Percentiles rank a stretch among this genome's conserved stretches.
phyloP scores from a whole-genome alignment of 2,329 filamentous ascomycete species.

The Sporothrix dimorphospora region DNA sequence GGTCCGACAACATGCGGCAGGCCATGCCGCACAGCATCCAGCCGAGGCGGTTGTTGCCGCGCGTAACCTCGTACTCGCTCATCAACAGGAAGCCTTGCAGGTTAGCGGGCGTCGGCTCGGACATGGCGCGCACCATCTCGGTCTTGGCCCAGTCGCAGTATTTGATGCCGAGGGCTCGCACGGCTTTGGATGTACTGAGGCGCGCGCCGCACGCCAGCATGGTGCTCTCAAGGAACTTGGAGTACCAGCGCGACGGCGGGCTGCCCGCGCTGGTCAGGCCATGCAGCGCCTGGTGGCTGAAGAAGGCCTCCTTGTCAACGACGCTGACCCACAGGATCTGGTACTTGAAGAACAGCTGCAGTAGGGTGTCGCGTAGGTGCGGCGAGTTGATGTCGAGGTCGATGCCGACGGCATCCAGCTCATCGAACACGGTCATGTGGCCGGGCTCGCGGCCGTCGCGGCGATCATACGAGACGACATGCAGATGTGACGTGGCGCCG shows the following conservation, averaged over 20 bases:
- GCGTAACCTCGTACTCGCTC: slow-evolving; percentile 28
- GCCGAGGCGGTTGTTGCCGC: slow-evolving; percentile 25
- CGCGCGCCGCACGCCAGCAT: slow-evolving; percentile 28
- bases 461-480: slow-evolving; percentile 8
- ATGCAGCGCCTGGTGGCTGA: neutral
- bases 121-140: slow-evolving; percentile 22
- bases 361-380: slow-evolving; percentile 24
- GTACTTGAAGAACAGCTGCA: slow-evolving; percentile 29
- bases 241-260: slow-evolving; percentile 20
- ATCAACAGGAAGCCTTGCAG: slow-evolving; percentile 26
- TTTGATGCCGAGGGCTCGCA: slow-evolving; percentile 20
- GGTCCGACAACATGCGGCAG: slow-evolving; percentile 27
- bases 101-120: slow-evolving; percentile 25
- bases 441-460: neutral
- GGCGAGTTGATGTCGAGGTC: slow-evolving; percentile 25
- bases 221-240: slow-evolving; percentile 23
- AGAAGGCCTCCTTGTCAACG: slow-evolving; percentile 23
- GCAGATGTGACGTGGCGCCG: slow-evolving; percentile 26
- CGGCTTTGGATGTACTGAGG: slow-evolving; percentile 24
- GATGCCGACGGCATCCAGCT: slow-evolving; percentile 20
- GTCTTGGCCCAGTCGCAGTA: slow-evolving; percentile 26
- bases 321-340: slow-evolving; percentile 27
- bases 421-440: slow-evolving; percentile 5
- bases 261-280: neutral
- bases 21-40: slow-evolving; percentile 29